These are phyloP conservation scores for Pelargonium cotyledonis DNA, from an alignment of 441 rosid genomes.

Conservation along the genomic window DNA sequence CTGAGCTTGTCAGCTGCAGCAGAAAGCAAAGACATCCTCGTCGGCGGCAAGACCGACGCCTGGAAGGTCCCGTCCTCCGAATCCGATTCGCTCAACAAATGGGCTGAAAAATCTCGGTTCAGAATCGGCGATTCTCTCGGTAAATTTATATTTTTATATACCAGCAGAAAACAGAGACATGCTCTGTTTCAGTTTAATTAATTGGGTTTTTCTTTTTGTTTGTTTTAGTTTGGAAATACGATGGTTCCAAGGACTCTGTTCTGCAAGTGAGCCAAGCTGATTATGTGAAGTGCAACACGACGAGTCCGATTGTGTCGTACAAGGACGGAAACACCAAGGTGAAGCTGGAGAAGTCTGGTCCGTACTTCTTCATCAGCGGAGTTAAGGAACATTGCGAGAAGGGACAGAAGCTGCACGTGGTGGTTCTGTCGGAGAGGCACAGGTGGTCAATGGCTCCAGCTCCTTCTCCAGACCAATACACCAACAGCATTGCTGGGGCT, in stretches of 20 bases:
- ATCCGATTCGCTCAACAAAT: constrained; percentile 66
- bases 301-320: constrained; percentile 53
- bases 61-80: constrained; percentile 80
- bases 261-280: constrained; percentile 58
- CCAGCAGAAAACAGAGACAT: no score
- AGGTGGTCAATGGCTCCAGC: constrained; percentile 53
- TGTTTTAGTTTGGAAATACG: constrained; percentile 64
- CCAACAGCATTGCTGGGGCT: not conserved
- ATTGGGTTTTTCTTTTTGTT: not conserved
- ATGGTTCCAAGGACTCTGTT: constrained; percentile 63
- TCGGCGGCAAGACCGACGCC: constrained; percentile 60
- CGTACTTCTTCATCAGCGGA: constrained; percentile 80
- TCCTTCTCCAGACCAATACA: constrained; percentile 42
- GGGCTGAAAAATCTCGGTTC: constrained; percentile 73
- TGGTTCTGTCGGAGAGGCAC: constrained; percentile 46
- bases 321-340: constrained; percentile 66
- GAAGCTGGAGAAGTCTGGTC: constrained; percentile 55
- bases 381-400: constrained; percentile 61
- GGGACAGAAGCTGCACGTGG: constrained; percentile 70
- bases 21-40: constrained; percentile 57
- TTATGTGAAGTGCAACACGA: constrained; percentile 54
- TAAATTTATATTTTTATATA: constrained; percentile 23
- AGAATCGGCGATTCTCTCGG: constrained; percentile 65
- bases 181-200: not conserved
- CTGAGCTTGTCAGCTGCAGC: constrained; percentile 18